Evolutionary conservation across 192 early-diverging fungal species (phyloP).

Genomic region (Backusella circina): DNA sequence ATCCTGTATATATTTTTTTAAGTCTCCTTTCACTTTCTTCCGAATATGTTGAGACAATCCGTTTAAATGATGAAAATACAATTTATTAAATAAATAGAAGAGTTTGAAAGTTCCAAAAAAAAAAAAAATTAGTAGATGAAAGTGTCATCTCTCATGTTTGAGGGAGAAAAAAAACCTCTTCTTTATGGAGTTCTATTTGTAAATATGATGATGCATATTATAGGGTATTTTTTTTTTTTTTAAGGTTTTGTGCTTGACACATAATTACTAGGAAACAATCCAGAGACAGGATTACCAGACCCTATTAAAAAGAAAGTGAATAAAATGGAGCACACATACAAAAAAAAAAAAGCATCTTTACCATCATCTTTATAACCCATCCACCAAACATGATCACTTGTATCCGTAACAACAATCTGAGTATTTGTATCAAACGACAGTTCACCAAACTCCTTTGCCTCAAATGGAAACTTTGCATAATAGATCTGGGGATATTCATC

Average conservation of each 20-base stretch:
- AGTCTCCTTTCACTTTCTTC: no score
- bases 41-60: no score
- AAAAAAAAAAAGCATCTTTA: constrained; percentile 24
- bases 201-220: background rate
- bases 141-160: background rate
- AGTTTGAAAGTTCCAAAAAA: no score
- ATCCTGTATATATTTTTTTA: no score
- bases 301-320: background rate
- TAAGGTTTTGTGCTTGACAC: constrained; percentile 35
- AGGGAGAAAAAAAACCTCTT: background rate
- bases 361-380: constrained; percentile 67
- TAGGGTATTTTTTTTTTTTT: background rate
- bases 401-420: constrained; percentile 70
- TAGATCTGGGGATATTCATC: constrained; percentile 37
- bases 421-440: constrained; percentile 62
- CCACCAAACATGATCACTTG: constrained; percentile 80
- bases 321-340: background rate
- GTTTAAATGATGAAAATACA: background rate
- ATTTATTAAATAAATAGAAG: background rate
- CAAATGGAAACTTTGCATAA: constrained; percentile 69
- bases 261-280: constrained; percentile 78
- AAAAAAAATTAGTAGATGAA: background rate
- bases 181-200: background rate
- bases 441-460: constrained; percentile 71
- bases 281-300: constrained; percentile 47